These are phyloP conservation scores for Rhodamnia argentea DNA, from an alignment of 345 rosid species.

Conservation along the genomic window DNA sequence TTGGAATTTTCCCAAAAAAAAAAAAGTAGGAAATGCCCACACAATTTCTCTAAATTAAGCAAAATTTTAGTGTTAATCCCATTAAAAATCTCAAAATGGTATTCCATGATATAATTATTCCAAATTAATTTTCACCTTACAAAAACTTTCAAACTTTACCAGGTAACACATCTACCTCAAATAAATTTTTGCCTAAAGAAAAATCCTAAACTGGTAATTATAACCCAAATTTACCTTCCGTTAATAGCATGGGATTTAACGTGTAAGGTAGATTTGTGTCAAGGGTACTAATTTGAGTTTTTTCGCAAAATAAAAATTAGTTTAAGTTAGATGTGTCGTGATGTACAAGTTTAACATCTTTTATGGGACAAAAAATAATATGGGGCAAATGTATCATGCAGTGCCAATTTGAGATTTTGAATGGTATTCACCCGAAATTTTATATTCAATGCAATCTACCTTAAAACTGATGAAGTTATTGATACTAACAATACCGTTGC, in stretches of 20 bases:
- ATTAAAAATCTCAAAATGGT: neutral
- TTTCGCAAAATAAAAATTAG: neutral
- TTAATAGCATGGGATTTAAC: neutral
- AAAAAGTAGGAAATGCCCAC: neutral
- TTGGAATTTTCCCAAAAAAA: too few species aligned
- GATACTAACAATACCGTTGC: neutral
- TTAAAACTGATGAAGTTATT: neutral
- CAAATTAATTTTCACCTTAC: neutral
- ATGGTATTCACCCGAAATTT: neutral
- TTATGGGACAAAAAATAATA: neutral
- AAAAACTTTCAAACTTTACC: neutral
- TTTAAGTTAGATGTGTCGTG: neutral
- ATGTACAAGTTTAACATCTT: neutral
- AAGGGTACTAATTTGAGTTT: neutral
- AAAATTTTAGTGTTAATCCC: neutral
- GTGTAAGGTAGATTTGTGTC: neutral
- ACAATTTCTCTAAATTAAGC: neutral
- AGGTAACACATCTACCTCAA: neutral
- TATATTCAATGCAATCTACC: neutral
- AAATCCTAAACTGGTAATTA: neutral
- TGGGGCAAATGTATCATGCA: rapidly evolving
- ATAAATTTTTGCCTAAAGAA: neutral
- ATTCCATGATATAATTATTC: neutral
- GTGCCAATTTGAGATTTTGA: neutral
- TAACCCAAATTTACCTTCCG: neutral